phyloP scores from a whole-genome alignment of 2,329 filamentous ascomycete species.

The Claviceps sp. region DNA sequence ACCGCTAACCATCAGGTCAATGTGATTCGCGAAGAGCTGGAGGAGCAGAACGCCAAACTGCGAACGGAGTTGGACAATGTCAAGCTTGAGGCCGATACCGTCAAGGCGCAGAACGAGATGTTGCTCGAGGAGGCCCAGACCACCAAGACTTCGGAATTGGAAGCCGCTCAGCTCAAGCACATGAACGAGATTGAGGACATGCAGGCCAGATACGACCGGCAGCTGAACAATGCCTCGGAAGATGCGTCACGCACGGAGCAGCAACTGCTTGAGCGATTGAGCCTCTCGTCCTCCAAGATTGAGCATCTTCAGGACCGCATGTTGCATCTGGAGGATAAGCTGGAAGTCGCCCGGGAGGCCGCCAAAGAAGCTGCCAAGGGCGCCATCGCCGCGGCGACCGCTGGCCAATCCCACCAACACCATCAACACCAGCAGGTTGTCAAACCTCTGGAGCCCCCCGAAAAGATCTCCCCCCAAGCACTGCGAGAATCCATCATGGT shows the following conservation, averaged over 20 bases:
- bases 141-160: slow-evolving; percentile 45
- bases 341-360: slow-evolving; percentile 79
- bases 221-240: slow-evolving; percentile 60
- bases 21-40: slow-evolving; percentile 65
- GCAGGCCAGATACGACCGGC: slow-evolving; percentile 60
- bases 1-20: slow-evolving; percentile 77
- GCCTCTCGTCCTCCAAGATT: slow-evolving; percentile 70
- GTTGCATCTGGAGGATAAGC: slow-evolving; percentile 72
- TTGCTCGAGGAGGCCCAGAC: slow-evolving; percentile 69
- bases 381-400: not conserved
- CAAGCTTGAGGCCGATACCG: slow-evolving; percentile 66
- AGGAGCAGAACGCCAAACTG: slow-evolving; percentile 61
- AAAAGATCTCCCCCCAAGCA: slow-evolving; percentile 88
- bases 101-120: slow-evolving; percentile 70
- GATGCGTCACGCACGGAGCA: slow-evolving; percentile 71
- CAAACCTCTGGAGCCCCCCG: slow-evolving; percentile 44
- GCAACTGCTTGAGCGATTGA: slow-evolving; percentile 68
- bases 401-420: slow-evolving; percentile 4
- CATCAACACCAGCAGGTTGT: slow-evolving; percentile 10
- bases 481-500: slow-evolving; percentile 93
- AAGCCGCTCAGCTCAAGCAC: slow-evolving; percentile 42
- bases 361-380: slow-evolving; percentile 67
- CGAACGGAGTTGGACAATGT: slow-evolving; percentile 65
- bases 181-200: slow-evolving; percentile 61
- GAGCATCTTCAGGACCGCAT: slow-evolving; percentile 80